These are phyloP conservation scores for Coix lacrymajobi DNA, from an alignment of 176 grass and related monocot genomes.

Conservation along the genomic window DNA sequence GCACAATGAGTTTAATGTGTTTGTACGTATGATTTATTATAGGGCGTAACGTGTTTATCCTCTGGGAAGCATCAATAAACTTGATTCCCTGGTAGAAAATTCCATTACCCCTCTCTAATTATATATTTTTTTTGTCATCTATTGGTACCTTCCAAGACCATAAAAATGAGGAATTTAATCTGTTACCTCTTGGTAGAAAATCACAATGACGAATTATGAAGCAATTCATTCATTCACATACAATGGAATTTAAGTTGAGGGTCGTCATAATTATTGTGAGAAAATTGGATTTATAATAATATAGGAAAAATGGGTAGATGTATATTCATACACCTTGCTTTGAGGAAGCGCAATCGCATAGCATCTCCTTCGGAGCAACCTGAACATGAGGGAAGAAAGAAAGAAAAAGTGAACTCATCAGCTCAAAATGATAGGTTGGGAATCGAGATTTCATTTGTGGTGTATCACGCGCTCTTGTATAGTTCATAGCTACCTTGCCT, in stretches of 20 bases:
- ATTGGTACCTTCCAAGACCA: not conserved
- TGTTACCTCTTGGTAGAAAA: not conserved
- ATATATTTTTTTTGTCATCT: too few relatives aligned
- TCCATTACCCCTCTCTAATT: not conserved
- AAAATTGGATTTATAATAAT: not conserved
- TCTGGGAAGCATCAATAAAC: not conserved
- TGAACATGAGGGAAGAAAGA: not conserved
- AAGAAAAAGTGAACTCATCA: conserved; percentile 29
- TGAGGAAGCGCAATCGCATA: not conserved
- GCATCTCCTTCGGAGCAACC: conserved; percentile 34
- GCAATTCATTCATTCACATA: not conserved
- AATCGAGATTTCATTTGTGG: conserved; percentile 12
- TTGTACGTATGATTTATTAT: not conserved
- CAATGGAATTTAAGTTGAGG: not conserved
- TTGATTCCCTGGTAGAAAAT: not conserved
- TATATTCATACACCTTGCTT: not conserved
- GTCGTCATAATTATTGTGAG: too few relatives aligned
- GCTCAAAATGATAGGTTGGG: conserved; percentile 28
- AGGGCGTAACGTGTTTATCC: not conserved
- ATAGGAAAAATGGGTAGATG: not conserved
- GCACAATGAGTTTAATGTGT: not conserved
- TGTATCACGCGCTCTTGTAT: conserved; percentile 6
- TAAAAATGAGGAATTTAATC: not conserved
- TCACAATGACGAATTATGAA: not conserved
- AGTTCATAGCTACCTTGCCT: conserved; percentile 10